Base-by-base conservation (phyloP, 768 basidiomycete species). In the Crassisporium funariophilum region DNA sequence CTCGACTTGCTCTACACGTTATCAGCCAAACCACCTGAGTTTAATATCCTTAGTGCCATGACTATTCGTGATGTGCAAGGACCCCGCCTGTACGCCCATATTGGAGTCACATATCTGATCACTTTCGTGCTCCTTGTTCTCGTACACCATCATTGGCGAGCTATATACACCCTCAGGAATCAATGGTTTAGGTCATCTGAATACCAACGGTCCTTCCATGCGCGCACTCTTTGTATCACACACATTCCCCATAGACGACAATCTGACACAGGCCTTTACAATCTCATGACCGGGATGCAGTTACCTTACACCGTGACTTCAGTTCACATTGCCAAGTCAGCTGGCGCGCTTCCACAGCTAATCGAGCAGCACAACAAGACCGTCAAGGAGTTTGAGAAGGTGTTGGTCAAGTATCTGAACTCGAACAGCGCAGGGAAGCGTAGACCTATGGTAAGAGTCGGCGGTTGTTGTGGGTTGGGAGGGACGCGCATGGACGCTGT, bases 341-440 rank as follows among this genome's bases (percentile, higher is more conserved):
- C 91, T 19, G 90, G 88, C 17, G 69, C 78, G 27, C 81, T 94
- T 21, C 89, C 92, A 0, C 79, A 86, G 41, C 68, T 92, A 33
- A 82, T 95, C 54, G 83, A 89, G 54, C 78, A 77, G 51, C 86
- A 89, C 61, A 91, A 92, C 65, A 68, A 81, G 36, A 80, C 86
- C 2, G 88, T 95, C 17, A 71, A 83, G 39, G 81, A 88, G 47
- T 73, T 94, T 34, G 92, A 94, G 61, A 70, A 76, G 29, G 74
- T 86, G 27, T 74, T 93, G 5, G 88, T 88, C 39, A 79, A 76
- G 34, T 90, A 91, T 61, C n/a, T n/a, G n/a, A n/a, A n/a, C n/a
- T n/a, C n/a, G n/a, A 74, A 89, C 43, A 86, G 86, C 52, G 79
- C 74, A 13, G 85, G 73, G 20, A 79, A 77, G 57, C 79, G 82